phyloP scores from a whole-genome alignment of 768 basidiomycete genomes.

The Mycena maculata region DNA sequence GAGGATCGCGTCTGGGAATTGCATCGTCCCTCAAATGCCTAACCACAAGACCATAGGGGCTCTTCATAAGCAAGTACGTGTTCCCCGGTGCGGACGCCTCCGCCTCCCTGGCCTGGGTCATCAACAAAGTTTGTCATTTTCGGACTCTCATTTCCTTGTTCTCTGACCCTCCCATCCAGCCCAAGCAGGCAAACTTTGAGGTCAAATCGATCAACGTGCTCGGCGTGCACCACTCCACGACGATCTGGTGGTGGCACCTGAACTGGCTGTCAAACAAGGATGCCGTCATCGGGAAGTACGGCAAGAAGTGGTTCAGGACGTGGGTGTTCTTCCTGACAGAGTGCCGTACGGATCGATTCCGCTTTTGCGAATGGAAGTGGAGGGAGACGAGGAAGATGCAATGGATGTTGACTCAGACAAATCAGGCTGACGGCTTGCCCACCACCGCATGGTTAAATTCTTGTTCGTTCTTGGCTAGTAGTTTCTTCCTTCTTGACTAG shows the following conservation, averaged over 20 bases:
- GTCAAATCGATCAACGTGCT: conserved; percentile 97
- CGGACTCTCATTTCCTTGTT: conserved; percentile 48
- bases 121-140: conserved; percentile 58
- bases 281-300: conserved; percentile 88
- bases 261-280: conserved; percentile 98
- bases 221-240: conserved; percentile 98
- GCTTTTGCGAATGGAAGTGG: conserved; percentile 69
- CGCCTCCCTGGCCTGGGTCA: conserved; percentile 95
- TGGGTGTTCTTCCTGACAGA: conserved; percentile 96
- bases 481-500: no score
- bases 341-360: conserved; percentile 75
- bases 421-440: conserved; percentile 67
- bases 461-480: no score
- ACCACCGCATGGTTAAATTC: no score
- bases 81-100: conserved; percentile 99
- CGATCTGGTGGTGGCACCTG: conserved; percentile 92
- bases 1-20: conserved; percentile 94
- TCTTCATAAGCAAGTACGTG: conserved; percentile 98
- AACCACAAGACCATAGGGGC: conserved; percentile 64
- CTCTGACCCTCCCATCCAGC: conserved; percentile 50
- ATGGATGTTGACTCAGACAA: conserved; percentile 59
- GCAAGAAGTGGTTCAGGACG: conserved; percentile 92
- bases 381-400: conserved; percentile 47
- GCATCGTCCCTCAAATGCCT: conserved; percentile 75
- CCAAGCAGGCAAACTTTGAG: conserved; percentile 94